Evolutionary conservation across 768 basidiomycete species (phyloP), one percentile per base, ranked within the genome.

Genomic region (Suillus subaureus): DNA sequence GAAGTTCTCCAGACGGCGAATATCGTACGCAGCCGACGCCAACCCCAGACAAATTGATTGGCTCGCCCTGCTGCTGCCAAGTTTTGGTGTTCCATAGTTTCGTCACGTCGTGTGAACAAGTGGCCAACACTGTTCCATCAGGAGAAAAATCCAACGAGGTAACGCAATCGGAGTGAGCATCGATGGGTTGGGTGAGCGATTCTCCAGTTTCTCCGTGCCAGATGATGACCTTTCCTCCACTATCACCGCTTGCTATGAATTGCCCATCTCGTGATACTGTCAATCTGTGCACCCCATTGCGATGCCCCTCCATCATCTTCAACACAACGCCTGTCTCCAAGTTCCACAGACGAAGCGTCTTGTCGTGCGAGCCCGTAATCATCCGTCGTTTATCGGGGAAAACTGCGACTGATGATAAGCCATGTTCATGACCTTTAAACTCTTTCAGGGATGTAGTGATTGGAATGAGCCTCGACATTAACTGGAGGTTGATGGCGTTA

Each of bases 141-240:
- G 43, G 43, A 21, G 43, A 45, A 45, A 45, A 45, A 11, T 45
- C 43, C 43, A 45, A 3, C 4, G 43, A 45, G 8, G 0, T 4
- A 21, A 47, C 9, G 11, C n/a, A n/a, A 9, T 1, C 4, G 43
- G 21, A 11, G 9, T 45, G 21, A 4, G 21, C 43, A 11, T n/a
- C n/a, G 43, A n/a, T 47, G 45, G 9, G 45, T n/a, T n/a, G 9
- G 21, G 4, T 12, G 11, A 47, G n/a, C 0, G 11, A 4, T 47
- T 47, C 45, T 0, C 45, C 45, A 47, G 45, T 47, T 47, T 47
- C n/a, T 47, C 45, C 45, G 4, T 47, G 9, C 45, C 45, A 47
- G 21, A 12, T 9, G 8, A 47, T 47, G 45, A 47, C 4, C 4
- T 4, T 1, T 47, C n/a, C n/a, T 2, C 2, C 11, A 0, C 0